A percentile compares a stretch with the other conserved stretches of the same genome.
phyloP scores from a whole-genome alignment of 768 basidiomycete genomes.

The Lactarius evosmus region DNA sequence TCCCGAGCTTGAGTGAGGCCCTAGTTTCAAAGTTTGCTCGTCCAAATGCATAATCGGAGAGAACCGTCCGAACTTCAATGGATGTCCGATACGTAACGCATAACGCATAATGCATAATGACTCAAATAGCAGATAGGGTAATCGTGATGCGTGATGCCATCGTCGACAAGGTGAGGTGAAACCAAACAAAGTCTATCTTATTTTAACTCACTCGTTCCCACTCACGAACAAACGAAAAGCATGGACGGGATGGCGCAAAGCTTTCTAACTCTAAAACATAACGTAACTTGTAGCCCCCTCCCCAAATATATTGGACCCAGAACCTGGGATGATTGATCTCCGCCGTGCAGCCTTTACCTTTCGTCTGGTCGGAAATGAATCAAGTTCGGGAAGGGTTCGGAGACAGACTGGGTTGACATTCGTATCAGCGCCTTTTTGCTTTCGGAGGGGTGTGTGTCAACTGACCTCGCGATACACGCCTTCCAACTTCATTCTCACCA shows the following conservation, averaged over 20 bases:
- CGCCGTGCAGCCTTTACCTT: background rate
- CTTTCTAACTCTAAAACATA: background rate
- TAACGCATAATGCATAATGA: background rate
- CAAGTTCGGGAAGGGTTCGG: constrained; percentile 52
- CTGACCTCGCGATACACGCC: constrained; percentile 55
- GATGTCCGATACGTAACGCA: background rate
- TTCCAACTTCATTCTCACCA: constrained; percentile 56
- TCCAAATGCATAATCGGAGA: too few species aligned
- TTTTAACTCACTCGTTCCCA: background rate
- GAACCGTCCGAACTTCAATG: background rate
- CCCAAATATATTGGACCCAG: background rate
- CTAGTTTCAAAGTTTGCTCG: too few species aligned
- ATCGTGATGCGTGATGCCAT: background rate
- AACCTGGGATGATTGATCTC: background rate
- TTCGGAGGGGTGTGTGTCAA: too few species aligned
- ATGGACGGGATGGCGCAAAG: too few species aligned
- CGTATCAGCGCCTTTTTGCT: too few species aligned
- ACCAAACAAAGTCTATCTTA: background rate
- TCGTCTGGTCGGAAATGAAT: constrained; percentile 41
- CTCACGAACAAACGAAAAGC: background rate
- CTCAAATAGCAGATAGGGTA: background rate
- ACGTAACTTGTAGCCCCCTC: background rate
- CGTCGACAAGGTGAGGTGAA: background rate
- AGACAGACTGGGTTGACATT: constrained; percentile 43
- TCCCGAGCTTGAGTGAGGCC: too few species aligned